Conservation (phyloP, 495 filamentous ascomycete genomes). For the Penicillium subrubescens region DNA sequence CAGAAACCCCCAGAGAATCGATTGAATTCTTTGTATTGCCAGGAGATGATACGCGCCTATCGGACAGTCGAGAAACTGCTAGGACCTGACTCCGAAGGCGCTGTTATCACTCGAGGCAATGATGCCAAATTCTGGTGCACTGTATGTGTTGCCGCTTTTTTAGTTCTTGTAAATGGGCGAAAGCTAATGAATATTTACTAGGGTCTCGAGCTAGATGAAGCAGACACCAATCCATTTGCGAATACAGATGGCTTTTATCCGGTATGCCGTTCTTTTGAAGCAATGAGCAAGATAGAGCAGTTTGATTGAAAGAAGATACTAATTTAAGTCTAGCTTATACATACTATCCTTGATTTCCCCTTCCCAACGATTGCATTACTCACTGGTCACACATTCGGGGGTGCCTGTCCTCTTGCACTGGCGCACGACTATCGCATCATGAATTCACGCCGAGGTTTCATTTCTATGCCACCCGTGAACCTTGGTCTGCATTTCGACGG, state of each 20-base stretch:
- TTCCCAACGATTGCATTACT: slow-evolving; percentile 54
- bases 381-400: slow-evolving; percentile 56
- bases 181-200: slow-evolving; percentile 3
- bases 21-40: slow-evolving; percentile 45
- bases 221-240: slow-evolving; percentile 48
- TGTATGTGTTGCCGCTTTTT: slow-evolving; percentile 10
- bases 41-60: slow-evolving; percentile 51
- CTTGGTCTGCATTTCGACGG: slow-evolving; percentile 54
- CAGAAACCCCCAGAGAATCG: slow-evolving; percentile 53
- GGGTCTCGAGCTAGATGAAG: slow-evolving; percentile 52
- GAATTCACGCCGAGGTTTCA: slow-evolving; percentile 51
- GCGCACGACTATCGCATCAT: slow-evolving; percentile 56
- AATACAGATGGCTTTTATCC: slow-evolving; percentile 55
- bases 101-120: slow-evolving; percentile 48
- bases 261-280: slow-evolving; percentile 13
- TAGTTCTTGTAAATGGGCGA: neutral
- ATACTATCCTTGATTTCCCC: slow-evolving; percentile 54
- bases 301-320: neutral
- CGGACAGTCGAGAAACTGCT: slow-evolving; percentile 42
- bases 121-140: slow-evolving; percentile 57
- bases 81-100: slow-evolving; percentile 45
- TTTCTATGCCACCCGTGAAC: slow-evolving; percentile 53
- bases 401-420: slow-evolving; percentile 49
- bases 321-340: slow-evolving; percentile 33
- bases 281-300: neutral